Percentiles rank a stretch among this genome's conserved stretches.
phyloP scores from a whole-genome alignment of 345 rosid genomes.

The Geranium rotundifolium region DNA sequence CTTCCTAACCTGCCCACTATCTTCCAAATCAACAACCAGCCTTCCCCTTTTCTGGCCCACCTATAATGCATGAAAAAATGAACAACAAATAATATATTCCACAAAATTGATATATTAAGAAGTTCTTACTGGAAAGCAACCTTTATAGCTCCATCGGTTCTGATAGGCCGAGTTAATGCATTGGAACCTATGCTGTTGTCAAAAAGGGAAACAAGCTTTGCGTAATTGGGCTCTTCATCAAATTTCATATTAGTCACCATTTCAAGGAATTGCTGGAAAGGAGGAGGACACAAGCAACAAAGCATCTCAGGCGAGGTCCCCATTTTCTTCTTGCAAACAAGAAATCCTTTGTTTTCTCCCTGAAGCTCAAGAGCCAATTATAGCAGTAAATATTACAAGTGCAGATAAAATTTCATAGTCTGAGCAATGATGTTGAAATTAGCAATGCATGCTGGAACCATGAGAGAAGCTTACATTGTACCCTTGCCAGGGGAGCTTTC shows the following conservation, averaged over 20 bases:
- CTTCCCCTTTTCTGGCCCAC: constrained; percentile 47
- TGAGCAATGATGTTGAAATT: constrained; percentile 5
- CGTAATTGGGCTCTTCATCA: constrained; percentile 50
- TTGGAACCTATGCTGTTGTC: constrained; percentile 28
- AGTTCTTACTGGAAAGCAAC: constrained; percentile 11
- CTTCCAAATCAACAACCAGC: constrained; percentile 29
- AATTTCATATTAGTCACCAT: constrained; percentile 49
- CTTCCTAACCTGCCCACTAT: constrained; percentile 34
- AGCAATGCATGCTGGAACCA: constrained; percentile 3
- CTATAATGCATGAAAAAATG: constrained; percentile 6
- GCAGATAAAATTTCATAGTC: background rate
- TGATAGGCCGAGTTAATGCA: constrained; percentile 29
- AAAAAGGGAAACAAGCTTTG: constrained; percentile 37
- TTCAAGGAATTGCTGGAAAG: constrained; percentile 43
- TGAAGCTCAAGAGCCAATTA: constrained; percentile 10
- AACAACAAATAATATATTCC: background rate
- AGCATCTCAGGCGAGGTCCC: constrained; percentile 42
- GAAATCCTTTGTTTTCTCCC: constrained; percentile 66
- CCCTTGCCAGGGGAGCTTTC: constrained; percentile 60
- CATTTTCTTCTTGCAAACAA: constrained; percentile 67
- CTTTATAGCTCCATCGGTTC: constrained; percentile 46
- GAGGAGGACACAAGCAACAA: constrained; percentile 43
- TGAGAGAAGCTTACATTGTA: constrained; percentile 28
- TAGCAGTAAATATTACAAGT: constrained; percentile 1
- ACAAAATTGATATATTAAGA: background rate